Conservation (phyloP, 352 stramenopile genomes). For the Pythium periplocum region DNA sequence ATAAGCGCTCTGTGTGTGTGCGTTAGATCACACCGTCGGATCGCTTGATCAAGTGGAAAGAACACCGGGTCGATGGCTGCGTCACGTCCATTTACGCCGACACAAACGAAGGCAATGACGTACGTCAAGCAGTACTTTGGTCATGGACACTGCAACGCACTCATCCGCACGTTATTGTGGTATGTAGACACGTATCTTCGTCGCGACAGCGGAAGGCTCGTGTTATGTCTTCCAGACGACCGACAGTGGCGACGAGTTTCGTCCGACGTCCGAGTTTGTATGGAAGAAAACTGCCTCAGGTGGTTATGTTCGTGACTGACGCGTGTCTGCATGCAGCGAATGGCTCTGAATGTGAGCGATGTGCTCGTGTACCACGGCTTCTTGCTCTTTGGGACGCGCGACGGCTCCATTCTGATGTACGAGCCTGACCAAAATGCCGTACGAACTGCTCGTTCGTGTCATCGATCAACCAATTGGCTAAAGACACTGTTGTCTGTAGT, state of each 20-base stretch:
- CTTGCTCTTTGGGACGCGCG: constrained; percentile 58
- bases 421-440: constrained; percentile 24
- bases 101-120: constrained; percentile 24
- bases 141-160: background rate
- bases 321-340: constrained; percentile 24
- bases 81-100: constrained; percentile 69
- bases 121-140: constrained; percentile 16
- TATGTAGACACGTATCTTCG: constrained; percentile 52
- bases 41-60: constrained; percentile 47
- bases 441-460: background rate
- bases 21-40: constrained; percentile 27
- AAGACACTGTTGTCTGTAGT: constrained; percentile 14
- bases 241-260: constrained; percentile 46
- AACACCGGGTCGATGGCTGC: constrained; percentile 57
- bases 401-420: constrained; percentile 59
- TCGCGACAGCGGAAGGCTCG: constrained; percentile 62
- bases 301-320: background rate
- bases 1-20: background rate
- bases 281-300: constrained; percentile 5
- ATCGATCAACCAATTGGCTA: too few relatives aligned
- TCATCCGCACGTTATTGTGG: background rate
- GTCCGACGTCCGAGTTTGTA: constrained; percentile 62
- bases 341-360: constrained; percentile 67
- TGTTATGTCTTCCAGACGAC: constrained; percentile 62
- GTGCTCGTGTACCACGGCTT: constrained; percentile 41